Conservation (phyloP, 2,329 filamentous ascomycete species). For the Fusarium staphyleae region DNA sequence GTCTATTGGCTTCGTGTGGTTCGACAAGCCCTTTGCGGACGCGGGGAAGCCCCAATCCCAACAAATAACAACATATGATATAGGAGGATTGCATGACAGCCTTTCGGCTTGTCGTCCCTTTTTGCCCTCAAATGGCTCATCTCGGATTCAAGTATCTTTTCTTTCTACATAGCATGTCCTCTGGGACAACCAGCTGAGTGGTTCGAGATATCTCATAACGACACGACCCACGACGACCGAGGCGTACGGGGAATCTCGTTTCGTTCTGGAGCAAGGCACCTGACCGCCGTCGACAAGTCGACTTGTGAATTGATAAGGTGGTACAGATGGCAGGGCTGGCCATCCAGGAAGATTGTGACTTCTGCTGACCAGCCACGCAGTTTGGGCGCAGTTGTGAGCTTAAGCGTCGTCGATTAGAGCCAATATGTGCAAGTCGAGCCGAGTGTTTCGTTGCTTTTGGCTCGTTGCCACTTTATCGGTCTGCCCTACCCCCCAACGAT, state of each 20-base stretch:
- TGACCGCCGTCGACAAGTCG: no score
- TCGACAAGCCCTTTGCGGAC: neutral
- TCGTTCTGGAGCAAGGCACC: neutral
- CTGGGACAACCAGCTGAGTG: neutral
- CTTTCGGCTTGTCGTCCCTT: neutral
- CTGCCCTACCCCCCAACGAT: no score
- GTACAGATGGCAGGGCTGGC: neutral
- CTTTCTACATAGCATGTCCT: neutral
- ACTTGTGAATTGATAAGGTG: no score
- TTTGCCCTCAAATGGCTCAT: neutral
- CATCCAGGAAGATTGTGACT: neutral
- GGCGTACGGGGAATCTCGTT: neutral
- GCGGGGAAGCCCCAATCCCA: constrained; percentile 3
- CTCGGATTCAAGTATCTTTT: constrained; percentile 6
- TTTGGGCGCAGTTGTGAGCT: constrained; percentile 1
- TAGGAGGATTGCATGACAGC: constrained; percentile 14
- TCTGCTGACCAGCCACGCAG: neutral
- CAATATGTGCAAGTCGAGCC: neutral
- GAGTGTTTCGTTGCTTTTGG: neutral
- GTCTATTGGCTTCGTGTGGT: constrained; percentile 10
- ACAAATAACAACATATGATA: constrained; percentile 13
- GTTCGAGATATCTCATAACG: neutral
- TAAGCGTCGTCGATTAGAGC: neutral
- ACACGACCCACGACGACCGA: no score
- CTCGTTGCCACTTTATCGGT: neutral